phyloP scores from a whole-genome alignment of 2,329 filamentous ascomycete genomes.

The Aspergillus oerlinghausenensis region DNA sequence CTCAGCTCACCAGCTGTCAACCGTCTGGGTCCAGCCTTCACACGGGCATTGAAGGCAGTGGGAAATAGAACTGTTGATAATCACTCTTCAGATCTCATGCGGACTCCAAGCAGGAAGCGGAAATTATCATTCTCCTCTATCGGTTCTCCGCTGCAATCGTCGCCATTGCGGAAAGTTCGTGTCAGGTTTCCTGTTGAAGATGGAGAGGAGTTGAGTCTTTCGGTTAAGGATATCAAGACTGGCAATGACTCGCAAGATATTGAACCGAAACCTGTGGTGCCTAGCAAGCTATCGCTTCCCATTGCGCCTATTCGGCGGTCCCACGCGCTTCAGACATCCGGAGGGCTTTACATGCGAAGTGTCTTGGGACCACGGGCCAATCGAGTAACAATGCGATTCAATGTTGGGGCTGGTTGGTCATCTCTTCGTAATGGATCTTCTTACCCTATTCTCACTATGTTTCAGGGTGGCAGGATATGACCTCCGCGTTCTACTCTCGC shows the following conservation, averaged over 20 bases:
- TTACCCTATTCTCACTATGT: slow-evolving; percentile 15
- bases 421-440: not conserved
- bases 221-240: slow-evolving; percentile 26
- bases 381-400: slow-evolving; percentile 31
- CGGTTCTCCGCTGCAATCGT: slow-evolving; percentile 47
- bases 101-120: slow-evolving; percentile 42
- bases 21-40: slow-evolving; percentile 39
- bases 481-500: slow-evolving; percentile 55
- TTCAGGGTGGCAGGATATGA: slow-evolving; percentile 55
- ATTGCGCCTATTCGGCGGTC: slow-evolving; percentile 35
- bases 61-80: slow-evolving; percentile 23
- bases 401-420: slow-evolving; percentile 34
- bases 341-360: slow-evolving; percentile 37
- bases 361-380: slow-evolving; percentile 27
- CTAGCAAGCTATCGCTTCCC: slow-evolving; percentile 20
- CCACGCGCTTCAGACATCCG: slow-evolving; percentile 32
- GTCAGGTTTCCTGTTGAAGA: slow-evolving; percentile 27
- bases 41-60: slow-evolving; percentile 31
- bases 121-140: slow-evolving; percentile 43
- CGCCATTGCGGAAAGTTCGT: slow-evolving; percentile 42
- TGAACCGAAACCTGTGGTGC: slow-evolving; percentile 12
- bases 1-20: slow-evolving; percentile 42
- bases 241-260: slow-evolving; percentile 10
- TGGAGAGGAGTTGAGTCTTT: slow-evolving; percentile 25
- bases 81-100: slow-evolving; percentile 26